Evolutionary conservation across 257 asterid genomes (phyloP), one percentile per base, ranked within the genome.

Genomic region (Catharanthus roseus): DNA sequence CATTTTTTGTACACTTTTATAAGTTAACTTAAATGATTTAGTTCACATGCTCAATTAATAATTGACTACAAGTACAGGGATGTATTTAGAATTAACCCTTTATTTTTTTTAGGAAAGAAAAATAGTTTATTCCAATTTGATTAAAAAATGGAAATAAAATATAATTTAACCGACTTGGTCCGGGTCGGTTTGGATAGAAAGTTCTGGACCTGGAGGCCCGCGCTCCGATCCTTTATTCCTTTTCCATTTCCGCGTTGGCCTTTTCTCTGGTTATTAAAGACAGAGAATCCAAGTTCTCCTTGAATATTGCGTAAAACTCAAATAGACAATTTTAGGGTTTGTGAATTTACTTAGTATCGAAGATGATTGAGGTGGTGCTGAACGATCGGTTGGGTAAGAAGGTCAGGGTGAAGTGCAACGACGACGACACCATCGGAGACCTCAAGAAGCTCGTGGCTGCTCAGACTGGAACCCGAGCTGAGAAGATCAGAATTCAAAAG

Each of bases 381-480:
- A 67, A 67, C 31, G 72, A 67, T 78, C 91, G 97, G 0, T 72
- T 90, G 69, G 96, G 97, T 77, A 90, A 89, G 95, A 90, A 90
- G 85, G 96, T 90, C 1, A 78, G 97, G 0, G 97, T 90, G 69
- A 90, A 90, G 90, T 88, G 96, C 88, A 90, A 90, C 87, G 96
- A 90, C 3, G 97, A 90, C 50, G 97, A 90, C 81, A 90, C 97
- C 8, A 90, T 90, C 72, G 97, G 97, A 26, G 95, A 90, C 70
- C 85, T 90, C 63, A 90, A 90, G 90, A 90, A 90, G 88, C 88
- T 90, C 23, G 97, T 90, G 58, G 95, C 97, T 21, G 96, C 97
- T 34, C 96, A 90, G 82, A 90, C 97, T 1, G 96, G 97, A 0
- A 90, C 97, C 2, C 86, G 92, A 45, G 80, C 96, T 67, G 96